A percentile compares a stretch with the other conserved stretches of the same genome.
Conservation (phyloP, 164 flowering plant species). For the Annona squamosa region DNA sequence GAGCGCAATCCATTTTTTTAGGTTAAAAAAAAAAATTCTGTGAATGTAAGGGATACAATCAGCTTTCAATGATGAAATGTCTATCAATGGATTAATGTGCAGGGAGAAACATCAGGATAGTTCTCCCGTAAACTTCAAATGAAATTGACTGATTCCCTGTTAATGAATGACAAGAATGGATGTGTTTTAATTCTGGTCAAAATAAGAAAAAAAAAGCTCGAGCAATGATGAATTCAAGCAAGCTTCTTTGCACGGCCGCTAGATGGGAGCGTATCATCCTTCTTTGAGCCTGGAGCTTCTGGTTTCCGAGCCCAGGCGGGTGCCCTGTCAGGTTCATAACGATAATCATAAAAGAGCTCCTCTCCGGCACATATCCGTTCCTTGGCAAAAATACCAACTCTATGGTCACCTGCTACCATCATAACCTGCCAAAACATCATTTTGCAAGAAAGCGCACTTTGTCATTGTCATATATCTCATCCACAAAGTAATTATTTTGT, state of each 20-base stretch:
- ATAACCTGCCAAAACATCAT: slow-evolving; percentile 56
- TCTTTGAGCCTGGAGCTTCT: slow-evolving; percentile 65
- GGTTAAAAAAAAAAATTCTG: no score
- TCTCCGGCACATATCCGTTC: slow-evolving; percentile 85
- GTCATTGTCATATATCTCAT: no score
- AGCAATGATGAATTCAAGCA: slow-evolving; percentile 31
- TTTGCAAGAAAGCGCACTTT: not conserved
- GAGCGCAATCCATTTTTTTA: no score
- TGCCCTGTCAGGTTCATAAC: slow-evolving; percentile 92
- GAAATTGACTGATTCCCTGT: not conserved
- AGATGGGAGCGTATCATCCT: slow-evolving; percentile 60
- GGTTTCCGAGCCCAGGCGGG: slow-evolving; percentile 99
- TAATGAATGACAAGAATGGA: not conserved
- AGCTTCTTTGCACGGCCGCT: slow-evolving; percentile 92
- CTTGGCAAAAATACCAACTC: slow-evolving; percentile 98
- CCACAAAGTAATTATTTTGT: no score
- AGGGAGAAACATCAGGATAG: no score
- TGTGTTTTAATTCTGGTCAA: not conserved
- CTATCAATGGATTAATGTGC: no score
- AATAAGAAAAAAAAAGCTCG: not conserved
- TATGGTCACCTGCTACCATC: slow-evolving; percentile 97
- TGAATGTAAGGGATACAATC: no score
- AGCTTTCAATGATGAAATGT: no score
- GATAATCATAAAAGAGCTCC: slow-evolving; percentile 93
- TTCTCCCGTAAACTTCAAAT: not conserved